These are phyloP conservation scores for Fusarium sp. DNA, from an alignment of 2,329 filamentous ascomycete species.

Conservation along the genomic window DNA sequence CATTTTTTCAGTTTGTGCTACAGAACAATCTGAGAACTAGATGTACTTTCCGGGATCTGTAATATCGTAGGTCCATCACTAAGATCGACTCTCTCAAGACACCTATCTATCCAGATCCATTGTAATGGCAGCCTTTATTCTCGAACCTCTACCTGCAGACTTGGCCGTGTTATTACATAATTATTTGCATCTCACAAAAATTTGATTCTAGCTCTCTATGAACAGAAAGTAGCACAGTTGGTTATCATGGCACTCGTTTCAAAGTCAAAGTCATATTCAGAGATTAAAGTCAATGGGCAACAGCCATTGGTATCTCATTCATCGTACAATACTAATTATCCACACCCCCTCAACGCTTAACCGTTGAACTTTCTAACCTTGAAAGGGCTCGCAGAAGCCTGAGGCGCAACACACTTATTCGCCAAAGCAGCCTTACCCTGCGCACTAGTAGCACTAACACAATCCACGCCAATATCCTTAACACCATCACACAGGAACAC, in stretches of 20 bases:
- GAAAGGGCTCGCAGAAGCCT: slow-evolving; percentile 31
- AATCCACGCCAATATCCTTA: slow-evolving; percentile 34
- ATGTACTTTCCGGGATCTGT: fast-evolving
- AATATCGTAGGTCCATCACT: no score
- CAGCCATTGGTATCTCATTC: not conserved
- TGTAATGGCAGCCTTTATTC: fast-evolving
- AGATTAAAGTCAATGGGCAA: not conserved
- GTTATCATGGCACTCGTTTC: no score
- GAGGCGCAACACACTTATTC: slow-evolving; percentile 27
- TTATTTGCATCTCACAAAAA: fast-evolving
- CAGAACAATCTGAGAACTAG: fast-evolving
- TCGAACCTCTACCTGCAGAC: fast-evolving
- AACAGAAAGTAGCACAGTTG: not conserved
- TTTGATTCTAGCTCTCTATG: fast-evolving
- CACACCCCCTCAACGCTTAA: no score
- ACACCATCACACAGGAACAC: slow-evolving; percentile 38
- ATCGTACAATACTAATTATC: not conserved
- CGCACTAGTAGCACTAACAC: slow-evolving; percentile 25
- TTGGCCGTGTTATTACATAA: fast-evolving
- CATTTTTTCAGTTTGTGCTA: no score
- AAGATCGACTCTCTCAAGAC: no score
- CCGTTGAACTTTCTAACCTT: slow-evolving; percentile 19
- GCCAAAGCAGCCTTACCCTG: slow-evolving; percentile 34
- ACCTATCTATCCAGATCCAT: fast-evolving
- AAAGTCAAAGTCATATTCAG: not conserved